These are phyloP conservation scores for Chytriomyces sp. DNA, from an alignment of 192 early-diverging fungal genomes.

Conservation along the genomic window DNA sequence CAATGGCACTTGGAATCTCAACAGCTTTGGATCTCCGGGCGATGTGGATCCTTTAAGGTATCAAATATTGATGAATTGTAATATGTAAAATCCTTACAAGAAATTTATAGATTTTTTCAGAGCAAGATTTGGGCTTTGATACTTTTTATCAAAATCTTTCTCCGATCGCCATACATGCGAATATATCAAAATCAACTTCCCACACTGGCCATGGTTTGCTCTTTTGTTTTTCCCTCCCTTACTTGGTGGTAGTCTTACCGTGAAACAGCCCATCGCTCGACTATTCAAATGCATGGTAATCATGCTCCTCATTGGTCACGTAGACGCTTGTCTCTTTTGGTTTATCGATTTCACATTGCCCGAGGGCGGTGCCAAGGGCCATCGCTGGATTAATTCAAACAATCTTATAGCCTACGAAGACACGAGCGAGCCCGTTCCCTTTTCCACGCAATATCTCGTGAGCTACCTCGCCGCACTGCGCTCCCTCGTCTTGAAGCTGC, in stretches of 20 bases:
- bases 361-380: background rate
- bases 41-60: conserved; percentile 2
- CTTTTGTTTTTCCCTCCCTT: background rate
- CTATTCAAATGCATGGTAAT: conserved; percentile 43
- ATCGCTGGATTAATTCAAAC: conserved; percentile 22
- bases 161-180: conserved; percentile 21
- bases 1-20: background rate
- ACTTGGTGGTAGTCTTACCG: background rate
- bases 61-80: too few species aligned
- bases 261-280: conserved; percentile 29
- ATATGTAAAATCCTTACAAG: background rate
- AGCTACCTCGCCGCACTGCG: conserved; percentile 35
- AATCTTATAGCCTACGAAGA: background rate
- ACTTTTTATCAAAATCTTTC: conserved; percentile 33
- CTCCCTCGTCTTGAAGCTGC: conserved; percentile 32
- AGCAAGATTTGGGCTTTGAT: conserved; percentile 36
- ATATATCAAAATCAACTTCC: conserved; percentile 28
- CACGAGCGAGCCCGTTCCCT: background rate
- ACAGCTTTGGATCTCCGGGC: background rate
- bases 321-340: conserved; percentile 40
- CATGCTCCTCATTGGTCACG: conserved; percentile 37
- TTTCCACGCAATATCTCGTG: conserved; percentile 34
- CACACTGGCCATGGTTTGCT: conserved; percentile 26
- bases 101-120: conserved; percentile 34
- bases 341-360: conserved; percentile 34